phyloP scores from a whole-genome alignment of 805 yeast species.

The Diddensiella santjacobensis region DNA sequence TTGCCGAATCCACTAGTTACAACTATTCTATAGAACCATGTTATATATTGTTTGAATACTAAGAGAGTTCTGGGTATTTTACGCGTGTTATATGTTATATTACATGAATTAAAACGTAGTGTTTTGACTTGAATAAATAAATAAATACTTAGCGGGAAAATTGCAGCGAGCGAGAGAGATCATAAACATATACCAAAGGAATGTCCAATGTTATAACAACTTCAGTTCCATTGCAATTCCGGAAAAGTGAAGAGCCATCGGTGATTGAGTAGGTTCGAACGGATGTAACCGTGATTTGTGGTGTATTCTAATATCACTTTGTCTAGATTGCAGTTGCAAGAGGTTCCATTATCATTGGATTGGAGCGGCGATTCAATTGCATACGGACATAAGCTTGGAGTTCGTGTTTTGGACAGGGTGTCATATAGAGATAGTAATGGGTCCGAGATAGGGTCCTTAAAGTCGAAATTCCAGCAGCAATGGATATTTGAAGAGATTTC shows the following conservation, averaged over 20 bases:
- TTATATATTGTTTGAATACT: no score
- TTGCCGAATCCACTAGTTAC: no score
- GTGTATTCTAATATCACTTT: neutral
- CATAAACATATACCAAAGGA: no score
- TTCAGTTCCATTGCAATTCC: slow-evolving; percentile 4
- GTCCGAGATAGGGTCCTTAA: neutral
- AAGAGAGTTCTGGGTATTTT: no score
- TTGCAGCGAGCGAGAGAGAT: no score
- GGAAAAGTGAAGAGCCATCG: slow-evolving; percentile 1
- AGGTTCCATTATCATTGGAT: slow-evolving; percentile 9
- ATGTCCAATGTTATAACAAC: neutral
- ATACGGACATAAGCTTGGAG: slow-evolving; percentile 22
- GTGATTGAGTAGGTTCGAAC: slow-evolving; percentile 9
- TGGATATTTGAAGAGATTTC: neutral
- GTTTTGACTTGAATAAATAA: no score
- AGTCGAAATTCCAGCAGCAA: neutral
- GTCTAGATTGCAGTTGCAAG: neutral
- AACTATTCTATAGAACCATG: no score
- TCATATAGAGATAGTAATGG: neutral
- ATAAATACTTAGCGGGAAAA: no score
- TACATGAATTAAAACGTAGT: no score
- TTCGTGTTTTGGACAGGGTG: slow-evolving; percentile 10
- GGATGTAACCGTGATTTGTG: neutral
- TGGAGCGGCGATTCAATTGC: slow-evolving; percentile 21
- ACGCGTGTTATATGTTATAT: no score